Evolutionary conservation across 495 filamentous ascomycete species (phyloP).

Genomic region (Cercophora newfieldiana): DNA sequence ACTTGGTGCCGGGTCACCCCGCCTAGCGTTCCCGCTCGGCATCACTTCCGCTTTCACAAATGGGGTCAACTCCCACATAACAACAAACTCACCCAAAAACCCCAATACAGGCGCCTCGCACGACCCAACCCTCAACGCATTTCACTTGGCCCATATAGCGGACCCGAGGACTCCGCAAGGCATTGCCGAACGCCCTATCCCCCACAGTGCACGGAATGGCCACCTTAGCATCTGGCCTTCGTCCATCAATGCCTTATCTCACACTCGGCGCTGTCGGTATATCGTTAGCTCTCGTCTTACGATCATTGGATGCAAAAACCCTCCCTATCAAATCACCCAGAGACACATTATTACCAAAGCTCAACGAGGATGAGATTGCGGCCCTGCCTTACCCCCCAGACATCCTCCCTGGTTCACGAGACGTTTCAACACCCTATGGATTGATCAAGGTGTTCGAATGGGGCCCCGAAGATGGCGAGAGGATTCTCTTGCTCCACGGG

Average conservation of each 20-base stretch:
- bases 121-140: too few species aligned
- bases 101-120: background rate
- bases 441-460: slow-evolving; percentile 77
- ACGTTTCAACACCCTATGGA: slow-evolving; percentile 75
- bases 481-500: slow-evolving; percentile 76
- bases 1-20: background rate
- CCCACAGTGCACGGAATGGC: slow-evolving; percentile 6
- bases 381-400: slow-evolving; percentile 68
- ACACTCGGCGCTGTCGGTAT: slow-evolving; percentile 26
- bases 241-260: slow-evolving; percentile 18
- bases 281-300: slow-evolving; percentile 18
- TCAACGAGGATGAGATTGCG: slow-evolving; percentile 21
- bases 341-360: slow-evolving; percentile 26
- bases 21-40: background rate
- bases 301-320: slow-evolving; percentile 7
- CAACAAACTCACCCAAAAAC: background rate
- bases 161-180: background rate
- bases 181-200: background rate
- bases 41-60: background rate
- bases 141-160: too few species aligned
- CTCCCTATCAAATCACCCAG: slow-evolving; percentile 26
- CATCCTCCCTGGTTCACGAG: slow-evolving; percentile 69
- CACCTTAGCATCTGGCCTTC: slow-evolving; percentile 14
- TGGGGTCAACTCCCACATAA: background rate
- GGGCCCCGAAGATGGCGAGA: slow-evolving; percentile 70